These are phyloP conservation scores for Trichoderma breve DNA, from an alignment of 2,329 filamentous ascomycete species.

Conservation along the genomic window DNA sequence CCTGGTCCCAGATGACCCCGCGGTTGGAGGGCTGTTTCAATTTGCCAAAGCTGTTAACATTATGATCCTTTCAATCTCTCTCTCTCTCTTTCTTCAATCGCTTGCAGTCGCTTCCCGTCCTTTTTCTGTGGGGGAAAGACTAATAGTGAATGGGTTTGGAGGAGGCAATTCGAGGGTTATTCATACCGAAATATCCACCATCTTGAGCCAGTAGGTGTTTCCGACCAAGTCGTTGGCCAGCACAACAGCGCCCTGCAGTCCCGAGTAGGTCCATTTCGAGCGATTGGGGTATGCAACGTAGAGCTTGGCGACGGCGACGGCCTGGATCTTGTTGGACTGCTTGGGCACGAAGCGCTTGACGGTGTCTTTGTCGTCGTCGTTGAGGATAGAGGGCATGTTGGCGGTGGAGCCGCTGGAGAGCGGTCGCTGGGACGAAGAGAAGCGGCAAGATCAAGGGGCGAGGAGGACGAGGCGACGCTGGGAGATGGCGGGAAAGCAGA, in stretches of 20 bases:
- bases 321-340: conserved; percentile 94
- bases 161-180: conserved; percentile 18
- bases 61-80: neutral
- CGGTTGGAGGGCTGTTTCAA: conserved; percentile 63
- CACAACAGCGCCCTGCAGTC: conserved; percentile 86
- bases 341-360: conserved; percentile 95
- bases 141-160: neutral
- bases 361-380: conserved; percentile 91
- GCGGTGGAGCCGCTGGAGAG: conserved; percentile 4
- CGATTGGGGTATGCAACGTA: conserved; percentile 89
- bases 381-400: conserved; percentile 67
- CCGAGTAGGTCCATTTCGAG: conserved; percentile 89
- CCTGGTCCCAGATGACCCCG: conserved; percentile 95
- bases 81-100: neutral
- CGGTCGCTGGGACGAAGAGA: conserved; percentile 5
- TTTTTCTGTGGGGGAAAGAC: neutral
- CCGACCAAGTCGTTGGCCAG: conserved; percentile 92
- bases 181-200: conserved; percentile 88
- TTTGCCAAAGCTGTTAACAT: conserved; percentile 9
- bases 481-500: neutral
- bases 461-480: neutral
- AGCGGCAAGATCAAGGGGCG: conserved; percentile 1
- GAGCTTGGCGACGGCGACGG: conserved; percentile 87
- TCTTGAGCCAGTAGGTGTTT: conserved; percentile 94
- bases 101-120: neutral